These are phyloP conservation scores for Fusarium praegraminearum DNA, from an alignment of 2,329 filamentous ascomycete genomes.

Conservation along the genomic window DNA sequence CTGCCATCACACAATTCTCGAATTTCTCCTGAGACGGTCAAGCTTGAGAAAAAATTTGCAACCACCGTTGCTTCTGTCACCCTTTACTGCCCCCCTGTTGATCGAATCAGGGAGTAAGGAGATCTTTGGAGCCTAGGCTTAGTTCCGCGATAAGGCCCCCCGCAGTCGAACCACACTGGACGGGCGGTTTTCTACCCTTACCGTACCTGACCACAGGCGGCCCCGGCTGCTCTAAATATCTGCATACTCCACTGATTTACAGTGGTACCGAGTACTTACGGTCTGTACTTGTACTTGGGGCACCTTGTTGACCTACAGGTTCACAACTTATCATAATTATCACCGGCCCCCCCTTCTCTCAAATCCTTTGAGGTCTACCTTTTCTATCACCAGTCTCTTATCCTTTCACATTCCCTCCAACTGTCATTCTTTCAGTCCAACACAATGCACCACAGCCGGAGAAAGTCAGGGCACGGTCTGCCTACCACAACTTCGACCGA, in stretches of 20 bases:
- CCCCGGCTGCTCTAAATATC: constrained; percentile 39
- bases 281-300: constrained; percentile 30
- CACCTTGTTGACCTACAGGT: constrained; percentile 24
- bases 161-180: constrained; percentile 47
- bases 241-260: constrained; percentile 39
- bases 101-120: constrained; percentile 43
- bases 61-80: constrained; percentile 15
- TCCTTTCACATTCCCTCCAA: constrained; percentile 11
- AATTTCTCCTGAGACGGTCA: constrained; percentile 43
- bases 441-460: constrained; percentile 68
- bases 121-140: constrained; percentile 38
- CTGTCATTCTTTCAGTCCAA: constrained; percentile 14
- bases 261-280: constrained; percentile 39
- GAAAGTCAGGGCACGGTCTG: constrained; percentile 67
- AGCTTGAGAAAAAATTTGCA: constrained; percentile 43
- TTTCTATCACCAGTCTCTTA: constrained; percentile 22
- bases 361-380: constrained; percentile 33
- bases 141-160: constrained; percentile 42
- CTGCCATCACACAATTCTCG: constrained; percentile 47
- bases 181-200: constrained; percentile 26
- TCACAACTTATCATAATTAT: constrained; percentile 42
- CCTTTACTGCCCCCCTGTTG: constrained; percentile 29
- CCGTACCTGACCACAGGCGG: constrained; percentile 24
- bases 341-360: constrained; percentile 26
- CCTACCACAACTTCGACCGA: constrained; percentile 67